Base-by-base conservation (phyloP, 2,329 filamentous ascomycete species). In the Colletotrichum scovillei region DNA sequence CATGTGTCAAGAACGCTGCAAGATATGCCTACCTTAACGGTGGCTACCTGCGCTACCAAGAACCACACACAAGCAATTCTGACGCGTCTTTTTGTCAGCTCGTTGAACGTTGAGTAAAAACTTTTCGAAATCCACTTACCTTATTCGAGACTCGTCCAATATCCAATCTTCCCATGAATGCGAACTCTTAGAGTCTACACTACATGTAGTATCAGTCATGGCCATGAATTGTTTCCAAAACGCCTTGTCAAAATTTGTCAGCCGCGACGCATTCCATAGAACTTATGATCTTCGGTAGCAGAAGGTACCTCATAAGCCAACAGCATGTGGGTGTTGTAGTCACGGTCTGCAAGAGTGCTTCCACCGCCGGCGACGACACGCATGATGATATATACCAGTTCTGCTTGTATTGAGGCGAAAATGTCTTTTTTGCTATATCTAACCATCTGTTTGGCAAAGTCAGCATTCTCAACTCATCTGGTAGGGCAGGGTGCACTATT, bases 311-410 rank as follows among this genome's bases (percentile, higher is more conserved):
- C 38, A 55, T 72, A 72, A 26, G 69, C 63, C 3, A 64, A 26
- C n/a, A 74, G 38, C 63, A 74, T 68, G 7, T 28, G n/a, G 4
- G 42, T 53, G 4, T 71, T 71, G n/a, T 70, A 71, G 2, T 72
- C 42, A 5, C 58, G 35, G 42, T 60, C 9, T 16, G 62, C 57
- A 11, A 19, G 5, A 5, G 35, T 16, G 12, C 28, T 12, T 7
- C n/a, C 38, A 9, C 57, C 64, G 19, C 69, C 59, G 32, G 68
- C 69, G 11, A 74, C 63, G 9, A 72, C 26, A 9, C 72, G 63
- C 72, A 74, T 74, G 9, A 65, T 74, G 49, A 74, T 65, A 35
- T 74, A 74, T 4, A 74, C 72, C 9, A 74, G 2, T 14, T 72
- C 38, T 35, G 69, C 69, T 42, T 74, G 72, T 38, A 68, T 24